Conservation (phyloP, 202 grass and related monocot genomes). For the Schoenoplectus triqueter region DNA sequence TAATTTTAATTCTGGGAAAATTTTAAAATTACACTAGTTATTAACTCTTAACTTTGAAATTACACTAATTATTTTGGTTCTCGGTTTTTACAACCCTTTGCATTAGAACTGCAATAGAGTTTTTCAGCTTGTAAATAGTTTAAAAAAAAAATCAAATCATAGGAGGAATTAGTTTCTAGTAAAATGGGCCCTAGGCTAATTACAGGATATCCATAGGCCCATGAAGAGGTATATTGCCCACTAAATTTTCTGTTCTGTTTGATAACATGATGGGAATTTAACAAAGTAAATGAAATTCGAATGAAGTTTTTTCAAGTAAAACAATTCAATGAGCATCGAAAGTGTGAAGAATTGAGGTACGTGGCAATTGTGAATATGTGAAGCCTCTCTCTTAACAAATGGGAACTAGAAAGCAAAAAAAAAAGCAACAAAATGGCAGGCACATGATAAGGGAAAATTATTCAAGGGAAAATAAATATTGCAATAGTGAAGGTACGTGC, state of each 20-base stretch:
- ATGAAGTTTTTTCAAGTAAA: background rate
- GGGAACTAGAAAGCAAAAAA: background rate
- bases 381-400: background rate
- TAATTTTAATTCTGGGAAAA: too few species aligned
- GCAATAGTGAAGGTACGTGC: background rate
- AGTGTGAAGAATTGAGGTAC: background rate
- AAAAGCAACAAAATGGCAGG: background rate
- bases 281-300: background rate
- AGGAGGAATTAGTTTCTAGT: background rate
- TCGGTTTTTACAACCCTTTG: too few species aligned
- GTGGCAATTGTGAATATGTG: background rate
- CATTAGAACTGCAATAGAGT: too few species aligned
- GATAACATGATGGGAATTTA: background rate
- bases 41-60: too few species aligned
- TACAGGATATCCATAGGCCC: too few species aligned
- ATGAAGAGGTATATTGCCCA: too few species aligned
- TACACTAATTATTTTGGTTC: too few species aligned
- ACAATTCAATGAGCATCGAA: background rate
- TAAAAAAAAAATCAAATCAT: too few species aligned
- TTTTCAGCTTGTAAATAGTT: too few species aligned
- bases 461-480: background rate
- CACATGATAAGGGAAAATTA: background rate
- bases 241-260: too few species aligned
- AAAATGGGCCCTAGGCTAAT: too few species aligned
- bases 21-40: too few species aligned